Base-by-base conservation (phyloP, 345 rosid genomes). In the Corchorus capsularis region DNA sequence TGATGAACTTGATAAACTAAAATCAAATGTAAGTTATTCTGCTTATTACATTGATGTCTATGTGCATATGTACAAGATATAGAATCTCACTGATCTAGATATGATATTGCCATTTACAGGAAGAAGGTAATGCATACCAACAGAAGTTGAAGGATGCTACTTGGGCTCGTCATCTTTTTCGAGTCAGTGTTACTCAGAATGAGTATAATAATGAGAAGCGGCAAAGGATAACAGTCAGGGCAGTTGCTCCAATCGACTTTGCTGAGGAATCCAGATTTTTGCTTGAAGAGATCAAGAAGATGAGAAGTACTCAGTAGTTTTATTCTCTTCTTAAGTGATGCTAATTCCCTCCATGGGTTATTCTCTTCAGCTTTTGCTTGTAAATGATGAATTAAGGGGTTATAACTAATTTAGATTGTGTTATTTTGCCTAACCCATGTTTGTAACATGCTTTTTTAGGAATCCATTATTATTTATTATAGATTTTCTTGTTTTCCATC, bases 181-280 rank as follows among this genome's bases (percentile, higher is more conserved):
- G 90, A 54, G 86, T 93, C 37, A 88, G 97, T 66, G 93, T 92
- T 41, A 22, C 90, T 8, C 99, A 87, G 78, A 82, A 89, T 1
- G 98, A 95, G 75, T 93, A 93, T 82, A 95, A 89, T 56, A 85
- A 87, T 50, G 99, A 95, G 82, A 93, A 93, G 89, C 86, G 93
- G 72, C 98, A 91, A 78, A 90, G 99, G 87, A 81, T 95, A 63
- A 93, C 98, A 17, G 89, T 87, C 15, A 93, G 77, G 85, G 91
- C 82, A 47, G 87, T 79, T 56, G 84, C 95, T 69, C 88, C 93
- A 4, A 82, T 93, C 39, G 97, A 93, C 79, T 95, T 85, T 81
- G 88, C 93, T 78, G 90, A 93, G 55, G 98, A 95, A 82, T 76
- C 92, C 37, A 89, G 84, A 68, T 78, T 77, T 71, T 73, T 95